Percentiles rank a stretch among this genome's conserved stretches.
phyloP scores from a whole-genome alignment of 208 protist species.

The Wallacemonas sp. region DNA sequence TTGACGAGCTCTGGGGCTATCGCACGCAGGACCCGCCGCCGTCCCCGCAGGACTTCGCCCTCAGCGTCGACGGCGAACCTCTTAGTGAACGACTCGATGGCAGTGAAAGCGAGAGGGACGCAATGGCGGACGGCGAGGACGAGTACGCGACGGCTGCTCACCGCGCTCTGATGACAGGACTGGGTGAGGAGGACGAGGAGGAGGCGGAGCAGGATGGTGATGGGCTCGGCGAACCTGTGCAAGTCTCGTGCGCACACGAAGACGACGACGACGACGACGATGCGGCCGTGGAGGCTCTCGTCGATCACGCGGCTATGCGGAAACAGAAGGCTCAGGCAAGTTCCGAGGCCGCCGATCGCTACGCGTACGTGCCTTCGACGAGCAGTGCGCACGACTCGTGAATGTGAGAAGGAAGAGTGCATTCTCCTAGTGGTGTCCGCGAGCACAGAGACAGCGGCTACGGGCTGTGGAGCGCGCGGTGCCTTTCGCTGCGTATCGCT shows the following conservation, averaged over 20 bases:
- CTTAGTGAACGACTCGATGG: too few relatives aligned
- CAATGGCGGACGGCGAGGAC: too few relatives aligned
- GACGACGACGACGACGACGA: constrained; percentile 1
- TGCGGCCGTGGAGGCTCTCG: background rate
- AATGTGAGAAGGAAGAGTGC: too few relatives aligned
- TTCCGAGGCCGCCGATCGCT: background rate
- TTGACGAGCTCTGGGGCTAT: constrained; percentile 11
- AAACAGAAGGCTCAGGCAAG: background rate
- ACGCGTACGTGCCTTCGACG: background rate
- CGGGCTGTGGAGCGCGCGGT: too few relatives aligned
- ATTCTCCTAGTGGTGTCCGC: too few relatives aligned
- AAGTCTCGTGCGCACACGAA: constrained; percentile 7
- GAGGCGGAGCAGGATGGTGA: background rate
- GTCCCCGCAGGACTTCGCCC: constrained; percentile 6
- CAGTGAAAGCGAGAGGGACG: too few relatives aligned
- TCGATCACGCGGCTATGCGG: background rate
- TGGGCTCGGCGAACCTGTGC: constrained; percentile 8
- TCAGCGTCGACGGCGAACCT: too few relatives aligned
- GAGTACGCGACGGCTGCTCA: background rate
- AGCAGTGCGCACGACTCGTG: background rate
- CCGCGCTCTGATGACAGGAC: background rate
- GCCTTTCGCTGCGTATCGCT: too few relatives aligned
- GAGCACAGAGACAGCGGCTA: too few relatives aligned
- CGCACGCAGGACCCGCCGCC: constrained; percentile 10
- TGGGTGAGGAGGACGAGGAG: background rate